These are phyloP conservation scores for Loxodes magnus DNA, from an alignment of 73 alveolate genomes.

Conservation along the genomic window DNA sequence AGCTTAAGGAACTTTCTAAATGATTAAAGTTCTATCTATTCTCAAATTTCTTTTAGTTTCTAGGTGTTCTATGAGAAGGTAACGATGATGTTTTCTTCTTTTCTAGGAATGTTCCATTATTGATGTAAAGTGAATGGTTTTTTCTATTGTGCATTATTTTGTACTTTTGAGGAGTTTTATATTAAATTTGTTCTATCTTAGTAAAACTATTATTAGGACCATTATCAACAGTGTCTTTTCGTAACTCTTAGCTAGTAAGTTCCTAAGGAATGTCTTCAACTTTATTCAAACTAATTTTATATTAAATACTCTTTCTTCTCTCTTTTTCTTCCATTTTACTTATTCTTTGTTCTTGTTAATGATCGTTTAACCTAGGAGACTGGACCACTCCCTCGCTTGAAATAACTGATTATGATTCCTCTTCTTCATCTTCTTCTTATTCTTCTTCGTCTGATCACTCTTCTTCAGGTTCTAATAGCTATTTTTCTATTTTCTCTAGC, in stretches of 20 bases:
- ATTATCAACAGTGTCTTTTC: not conserved
- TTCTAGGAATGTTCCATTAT: no score
- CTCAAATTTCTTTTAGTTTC: no score
- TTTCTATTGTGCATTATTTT: no score
- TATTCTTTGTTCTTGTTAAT: slow-evolving; percentile 26
- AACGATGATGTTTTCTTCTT: no score
- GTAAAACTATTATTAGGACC: not conserved
- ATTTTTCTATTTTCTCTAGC: not conserved
- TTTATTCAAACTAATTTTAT: not conserved
- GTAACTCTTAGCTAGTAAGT: slow-evolving; percentile 3
- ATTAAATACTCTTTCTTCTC: not conserved
- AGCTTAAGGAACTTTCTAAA: no score
- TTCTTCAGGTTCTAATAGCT: not conserved
- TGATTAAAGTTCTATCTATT: no score
- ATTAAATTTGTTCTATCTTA: not conserved
- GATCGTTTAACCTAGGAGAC: no score
- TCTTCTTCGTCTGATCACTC: not conserved
- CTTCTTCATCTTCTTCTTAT: not conserved
- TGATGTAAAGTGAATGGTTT: no score
- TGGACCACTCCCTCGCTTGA: no score
- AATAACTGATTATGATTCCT: not conserved
- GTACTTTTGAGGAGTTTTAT: not conserved
- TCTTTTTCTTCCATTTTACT: slow-evolving; percentile 15
- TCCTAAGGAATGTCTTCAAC: slow-evolving; percentile 19
- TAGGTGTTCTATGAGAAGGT: no score